phyloP scores from a whole-genome alignment of 2,329 filamentous ascomycete species.

The Tolypocladium pustulatum region DNA sequence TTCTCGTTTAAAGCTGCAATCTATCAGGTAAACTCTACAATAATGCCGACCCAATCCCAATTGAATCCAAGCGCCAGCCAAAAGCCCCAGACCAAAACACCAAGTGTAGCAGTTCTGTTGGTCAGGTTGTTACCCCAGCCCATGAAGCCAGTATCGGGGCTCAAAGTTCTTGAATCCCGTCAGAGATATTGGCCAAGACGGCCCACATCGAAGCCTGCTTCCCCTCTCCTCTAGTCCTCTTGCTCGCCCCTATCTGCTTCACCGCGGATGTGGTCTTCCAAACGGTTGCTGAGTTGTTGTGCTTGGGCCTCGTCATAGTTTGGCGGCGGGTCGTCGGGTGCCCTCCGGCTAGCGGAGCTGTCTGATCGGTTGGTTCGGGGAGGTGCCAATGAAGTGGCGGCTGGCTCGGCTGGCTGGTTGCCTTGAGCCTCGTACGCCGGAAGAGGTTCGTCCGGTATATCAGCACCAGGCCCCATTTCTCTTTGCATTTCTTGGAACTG shows the following conservation, averaged over 20 bases:
- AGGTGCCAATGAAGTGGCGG: constrained; percentile 11
- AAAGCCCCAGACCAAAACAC: not conserved
- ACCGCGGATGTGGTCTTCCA: constrained; percentile 63
- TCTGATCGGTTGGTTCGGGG: constrained; percentile 20
- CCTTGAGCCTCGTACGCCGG: constrained; percentile 68
- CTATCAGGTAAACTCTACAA: not conserved
- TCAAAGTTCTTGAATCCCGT: not conserved
- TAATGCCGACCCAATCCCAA: not conserved
- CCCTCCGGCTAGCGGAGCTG: constrained; percentile 26
- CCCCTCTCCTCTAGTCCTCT: constrained; percentile 11
- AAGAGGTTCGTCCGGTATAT: constrained; percentile 73
- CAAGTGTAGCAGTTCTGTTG: not conserved
- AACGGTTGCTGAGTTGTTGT: constrained; percentile 46
- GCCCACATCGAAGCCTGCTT: not conserved
- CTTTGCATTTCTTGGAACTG: constrained; percentile 69
- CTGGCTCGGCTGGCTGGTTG: constrained; percentile 17
- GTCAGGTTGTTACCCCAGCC: not conserved
- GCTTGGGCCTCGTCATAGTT: constrained; percentile 86
- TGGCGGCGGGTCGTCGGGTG: constrained; percentile 70
- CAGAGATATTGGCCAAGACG: not conserved
- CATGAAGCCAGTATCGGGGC: not conserved
- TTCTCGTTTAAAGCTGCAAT: not conserved
- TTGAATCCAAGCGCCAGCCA: not conserved
- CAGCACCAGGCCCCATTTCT: constrained; percentile 52
- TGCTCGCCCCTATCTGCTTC: constrained; percentile 52